Percentiles rank a stretch among this genome's conserved stretches.
Evolutionary conservation across 2,329 filamentous ascomycete genomes (phyloP).

Genomic region (Fusarium sulawesiense): DNA sequence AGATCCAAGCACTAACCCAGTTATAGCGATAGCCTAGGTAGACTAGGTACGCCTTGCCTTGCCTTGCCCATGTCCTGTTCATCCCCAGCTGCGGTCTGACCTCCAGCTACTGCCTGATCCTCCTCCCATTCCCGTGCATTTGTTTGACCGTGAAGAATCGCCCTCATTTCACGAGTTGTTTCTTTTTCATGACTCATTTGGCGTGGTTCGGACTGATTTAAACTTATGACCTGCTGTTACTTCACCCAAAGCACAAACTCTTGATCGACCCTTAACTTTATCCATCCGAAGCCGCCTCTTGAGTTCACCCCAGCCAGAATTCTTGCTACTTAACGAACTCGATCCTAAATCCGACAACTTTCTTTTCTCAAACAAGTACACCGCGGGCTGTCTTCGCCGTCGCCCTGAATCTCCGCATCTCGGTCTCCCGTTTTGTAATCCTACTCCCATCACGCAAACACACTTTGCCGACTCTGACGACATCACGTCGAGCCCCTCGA

Average conservation of each 20-base stretch:
- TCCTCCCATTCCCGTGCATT: slow-evolving; percentile 28
- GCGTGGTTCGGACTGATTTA: slow-evolving; percentile 28
- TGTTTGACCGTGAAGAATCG: slow-evolving; percentile 23
- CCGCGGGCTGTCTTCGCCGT: neutral
- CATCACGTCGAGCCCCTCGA: slow-evolving; percentile 43
- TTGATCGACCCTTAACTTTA: neutral
- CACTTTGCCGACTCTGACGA: slow-evolving; percentile 33
- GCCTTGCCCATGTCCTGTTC: slow-evolving; percentile 28
- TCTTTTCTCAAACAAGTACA: neutral
- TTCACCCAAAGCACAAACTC: neutral
- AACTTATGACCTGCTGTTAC: slow-evolving; percentile 17
- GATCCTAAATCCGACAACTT: slow-evolving; percentile 17
- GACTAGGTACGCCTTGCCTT: slow-evolving; percentile 26
- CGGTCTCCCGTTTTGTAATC: neutral
- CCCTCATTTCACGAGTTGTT: slow-evolving; percentile 25
- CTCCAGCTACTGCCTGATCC: slow-evolving; percentile 43
- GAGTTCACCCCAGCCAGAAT: slow-evolving; percentile 3
- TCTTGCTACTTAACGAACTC: slow-evolving; percentile 23
- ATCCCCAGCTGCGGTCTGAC: slow-evolving; percentile 46
- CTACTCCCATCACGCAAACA: neutral
- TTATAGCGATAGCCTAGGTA: slow-evolving; percentile 30
- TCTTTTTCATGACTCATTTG: slow-evolving; percentile 36
- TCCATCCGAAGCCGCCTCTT: slow-evolving; percentile 14
- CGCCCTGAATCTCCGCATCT: neutral
- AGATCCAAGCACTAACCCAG: slow-evolving; percentile 38